These are phyloP conservation scores for Kazachstania viticola DNA, from an alignment of 805 yeast genomes.

Conservation along the genomic window DNA sequence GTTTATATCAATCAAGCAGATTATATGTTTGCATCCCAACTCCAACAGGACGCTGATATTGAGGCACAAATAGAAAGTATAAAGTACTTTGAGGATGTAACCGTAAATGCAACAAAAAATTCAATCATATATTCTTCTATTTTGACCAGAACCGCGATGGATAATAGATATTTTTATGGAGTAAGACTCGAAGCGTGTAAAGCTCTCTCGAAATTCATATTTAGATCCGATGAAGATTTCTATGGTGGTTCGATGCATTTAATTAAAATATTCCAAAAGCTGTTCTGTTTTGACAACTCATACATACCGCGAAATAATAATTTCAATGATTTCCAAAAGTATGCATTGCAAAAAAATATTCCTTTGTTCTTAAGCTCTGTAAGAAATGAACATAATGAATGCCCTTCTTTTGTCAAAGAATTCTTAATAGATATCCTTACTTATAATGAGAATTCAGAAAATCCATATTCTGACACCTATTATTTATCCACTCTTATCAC, in stretches of 20 bases:
- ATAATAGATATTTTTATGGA: conserved; percentile 77
- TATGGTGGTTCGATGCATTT: conserved; percentile 56
- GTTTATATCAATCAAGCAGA: conserved; percentile 80
- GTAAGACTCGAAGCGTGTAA: conserved; percentile 77
- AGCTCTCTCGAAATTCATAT: conserved; percentile 61
- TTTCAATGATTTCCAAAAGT: conserved; percentile 57
- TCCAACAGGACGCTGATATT: conserved; percentile 90
- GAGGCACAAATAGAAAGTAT: conserved; percentile 90
- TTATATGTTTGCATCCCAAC: conserved; percentile 87
- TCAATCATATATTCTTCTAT: conserved; percentile 60
- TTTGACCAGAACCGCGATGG: conserved; percentile 71
- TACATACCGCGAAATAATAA: conserved; percentile 71
- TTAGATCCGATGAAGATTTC: conserved; percentile 22
- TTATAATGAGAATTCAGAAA: conserved; percentile 77
- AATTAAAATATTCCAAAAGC: conserved; percentile 50
- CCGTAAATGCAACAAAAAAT: conserved; percentile 36
- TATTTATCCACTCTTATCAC: conserved; percentile 50
- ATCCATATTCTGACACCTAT: conserved; percentile 60
- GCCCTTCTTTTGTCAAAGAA: conserved; percentile 47
- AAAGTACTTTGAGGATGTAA: conserved; percentile 48
- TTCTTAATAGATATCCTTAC: conserved; percentile 61
- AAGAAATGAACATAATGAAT: conserved; percentile 48
- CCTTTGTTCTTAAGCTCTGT: conserved; percentile 50
- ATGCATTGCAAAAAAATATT: conserved; percentile 60
- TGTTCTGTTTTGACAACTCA: conserved; percentile 62